A percentile compares a stretch with the other conserved stretches of the same genome.
phyloP scores from a whole-genome alignment of 768 basidiomycete genomes.

The Termitomyces sp. region DNA sequence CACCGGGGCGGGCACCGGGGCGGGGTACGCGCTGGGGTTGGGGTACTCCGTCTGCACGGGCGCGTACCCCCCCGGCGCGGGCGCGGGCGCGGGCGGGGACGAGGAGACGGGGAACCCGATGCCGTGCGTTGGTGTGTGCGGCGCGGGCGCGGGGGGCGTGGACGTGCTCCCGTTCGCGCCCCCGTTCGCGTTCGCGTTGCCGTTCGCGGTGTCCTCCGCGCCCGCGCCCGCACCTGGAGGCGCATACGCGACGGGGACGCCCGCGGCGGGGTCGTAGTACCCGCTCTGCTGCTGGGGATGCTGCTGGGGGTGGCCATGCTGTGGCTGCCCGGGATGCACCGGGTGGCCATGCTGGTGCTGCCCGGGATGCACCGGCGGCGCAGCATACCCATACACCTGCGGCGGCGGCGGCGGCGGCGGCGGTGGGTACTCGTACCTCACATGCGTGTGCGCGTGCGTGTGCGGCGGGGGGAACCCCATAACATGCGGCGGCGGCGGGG shows the following conservation, averaged over 20 bases:
- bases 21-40: too few species aligned
- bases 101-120: too few species aligned
- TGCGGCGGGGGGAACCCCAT: neutral
- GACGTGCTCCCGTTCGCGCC: neutral
- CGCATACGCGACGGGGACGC: neutral
- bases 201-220: neutral
- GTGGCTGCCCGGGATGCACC: too few species aligned
- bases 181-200: neutral
- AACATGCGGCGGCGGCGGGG: neutral
- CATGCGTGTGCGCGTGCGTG: neutral
- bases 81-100: too few species aligned
- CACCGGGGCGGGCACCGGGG: too few species aligned
- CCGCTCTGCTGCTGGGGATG: too few species aligned
- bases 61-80: too few species aligned
- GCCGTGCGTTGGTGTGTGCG: too few species aligned
- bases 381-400: neutral
- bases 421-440: neutral
- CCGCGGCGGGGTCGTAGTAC: conserved; percentile 1
- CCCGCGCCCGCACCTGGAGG: neutral
- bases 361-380: neutral
- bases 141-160: too few species aligned
- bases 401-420: neutral
- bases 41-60: too few species aligned
- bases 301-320: too few species aligned
- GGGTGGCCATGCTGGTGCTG: neutral